Percentiles rank a stretch among this genome's conserved stretches.
These are phyloP conservation scores for Dryas alaskensis DNA, from an alignment of 306 rosid species.

Conservation along the genomic window DNA sequence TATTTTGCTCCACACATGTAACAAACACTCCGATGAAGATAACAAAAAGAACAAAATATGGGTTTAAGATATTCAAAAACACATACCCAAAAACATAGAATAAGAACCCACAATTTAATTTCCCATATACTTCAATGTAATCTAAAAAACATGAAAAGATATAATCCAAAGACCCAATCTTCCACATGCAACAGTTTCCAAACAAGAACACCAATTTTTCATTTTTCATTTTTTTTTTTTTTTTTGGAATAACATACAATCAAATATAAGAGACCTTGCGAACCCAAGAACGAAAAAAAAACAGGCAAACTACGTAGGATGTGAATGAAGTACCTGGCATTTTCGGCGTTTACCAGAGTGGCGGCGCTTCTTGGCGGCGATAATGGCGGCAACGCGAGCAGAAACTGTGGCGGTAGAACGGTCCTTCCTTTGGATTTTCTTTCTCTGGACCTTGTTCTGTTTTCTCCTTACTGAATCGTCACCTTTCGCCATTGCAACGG, in stretches of 20 bases:
- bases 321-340: slow-evolving; percentile 58
- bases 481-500: slow-evolving; percentile 69
- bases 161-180: neutral
- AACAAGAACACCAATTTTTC: neutral
- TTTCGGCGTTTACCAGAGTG: slow-evolving; percentile 79
- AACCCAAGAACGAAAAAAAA: neutral
- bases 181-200: neutral
- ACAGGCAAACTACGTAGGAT: neutral
- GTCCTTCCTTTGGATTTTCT: slow-evolving; percentile 44
- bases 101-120: neutral
- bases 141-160: neutral
- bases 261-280: neutral
- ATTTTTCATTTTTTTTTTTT: neutral
- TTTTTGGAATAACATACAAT: neutral
- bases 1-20: neutral
- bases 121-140: too few species aligned
- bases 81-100: neutral
- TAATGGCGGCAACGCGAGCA: slow-evolving; percentile 67
- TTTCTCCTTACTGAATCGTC: slow-evolving; percentile 58
- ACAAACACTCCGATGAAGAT: neutral
- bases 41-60: neutral
- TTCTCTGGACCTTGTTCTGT: slow-evolving; percentile 52
- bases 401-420: slow-evolving; percentile 50
- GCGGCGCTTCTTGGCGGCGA: slow-evolving; percentile 96
- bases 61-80: neutral